Evolutionary conservation across 2,329 filamentous ascomycete genomes (phyloP), one percentile per base, ranked within the genome.

Genomic region (Cytospora schulzeri): DNA sequence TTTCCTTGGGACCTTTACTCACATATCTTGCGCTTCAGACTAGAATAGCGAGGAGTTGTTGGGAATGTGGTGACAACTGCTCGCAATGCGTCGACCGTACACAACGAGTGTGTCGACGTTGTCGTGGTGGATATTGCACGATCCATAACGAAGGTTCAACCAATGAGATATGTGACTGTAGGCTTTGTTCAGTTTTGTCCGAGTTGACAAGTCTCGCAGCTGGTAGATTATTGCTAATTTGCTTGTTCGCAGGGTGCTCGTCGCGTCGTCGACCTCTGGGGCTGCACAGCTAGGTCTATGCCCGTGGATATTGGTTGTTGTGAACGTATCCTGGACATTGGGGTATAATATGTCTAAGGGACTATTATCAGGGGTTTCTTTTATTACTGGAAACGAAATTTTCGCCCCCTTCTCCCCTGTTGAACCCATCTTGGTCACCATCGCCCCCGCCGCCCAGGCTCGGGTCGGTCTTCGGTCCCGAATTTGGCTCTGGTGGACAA

Each of bases 51-150:
- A 81, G 79, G 70, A 86, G 92, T 71, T 97, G 93, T 79, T 95
- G 91, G 84, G 92, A 93, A 76, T 97, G 93, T 75, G 92, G 92
- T 59, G 86, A 85, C 67, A 94, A 91, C 66, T 97, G 93, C 74
- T 83, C 85, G 58, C 83, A 86, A 48, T 97, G 93, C 77, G 91
- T 92, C 71, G 79, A 84, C 29, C 77, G 83, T 52, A 91, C 88
- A 29, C 91, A 94, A 72, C 85, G 88, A 54, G 83, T 80, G 38
- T 97, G 93, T 74, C 83, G 80, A 66, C 83, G 83, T 65, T 97
- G 93, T 76, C 84, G 84, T 51, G 90, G 90, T 62, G 91, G 91
- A 60, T 97, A 96, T 75, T 97, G 93, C 75, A 83, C 90, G 66
- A 83, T 89, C 63, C 92, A 96, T 73, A 93, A 96, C 69, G 91